phyloP scores from a whole-genome alignment of 768 basidiomycete genomes.

The Ephemerocybe angulata region DNA sequence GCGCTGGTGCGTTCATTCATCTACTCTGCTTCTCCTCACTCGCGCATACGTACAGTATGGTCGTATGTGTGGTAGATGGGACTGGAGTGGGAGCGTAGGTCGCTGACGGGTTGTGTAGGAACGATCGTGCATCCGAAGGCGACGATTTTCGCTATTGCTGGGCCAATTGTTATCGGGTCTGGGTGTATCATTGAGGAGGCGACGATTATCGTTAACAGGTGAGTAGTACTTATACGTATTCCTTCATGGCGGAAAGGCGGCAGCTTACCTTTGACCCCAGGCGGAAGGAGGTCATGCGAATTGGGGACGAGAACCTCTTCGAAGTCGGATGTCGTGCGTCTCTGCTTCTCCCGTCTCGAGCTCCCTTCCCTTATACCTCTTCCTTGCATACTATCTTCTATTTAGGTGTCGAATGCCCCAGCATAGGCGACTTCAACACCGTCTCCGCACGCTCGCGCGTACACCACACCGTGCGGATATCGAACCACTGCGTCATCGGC shows the following conservation, averaged over 20 bases:
- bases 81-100: neutral
- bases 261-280: conserved; percentile 24
- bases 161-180: conserved; percentile 85
- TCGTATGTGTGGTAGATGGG: neutral
- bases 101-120: conserved; percentile 35
- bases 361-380: neutral
- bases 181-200: conserved; percentile 91
- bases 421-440: conserved; percentile 82
- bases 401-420: conserved; percentile 81
- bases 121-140: conserved; percentile 92
- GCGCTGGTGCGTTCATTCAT: conserved; percentile 49
- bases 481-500: conserved; percentile 79
- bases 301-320: conserved; percentile 92
- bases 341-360: neutral
- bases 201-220: conserved; percentile 88
- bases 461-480: conserved; percentile 77
- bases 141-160: conserved; percentile 86
- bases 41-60: no score
- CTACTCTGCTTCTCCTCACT: no score
- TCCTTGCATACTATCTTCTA: neutral
- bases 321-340: conserved; percentile 89
- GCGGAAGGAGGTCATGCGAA: conserved; percentile 82
- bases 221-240: conserved; percentile 10
- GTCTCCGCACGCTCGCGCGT: conserved; percentile 81
- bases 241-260: no score